A percentile compares a stretch with the other conserved stretches of the same genome.
Evolutionary conservation across 2,329 filamentous ascomycete species (phyloP).

Genomic region (Pseudogymnoascus sp.): DNA sequence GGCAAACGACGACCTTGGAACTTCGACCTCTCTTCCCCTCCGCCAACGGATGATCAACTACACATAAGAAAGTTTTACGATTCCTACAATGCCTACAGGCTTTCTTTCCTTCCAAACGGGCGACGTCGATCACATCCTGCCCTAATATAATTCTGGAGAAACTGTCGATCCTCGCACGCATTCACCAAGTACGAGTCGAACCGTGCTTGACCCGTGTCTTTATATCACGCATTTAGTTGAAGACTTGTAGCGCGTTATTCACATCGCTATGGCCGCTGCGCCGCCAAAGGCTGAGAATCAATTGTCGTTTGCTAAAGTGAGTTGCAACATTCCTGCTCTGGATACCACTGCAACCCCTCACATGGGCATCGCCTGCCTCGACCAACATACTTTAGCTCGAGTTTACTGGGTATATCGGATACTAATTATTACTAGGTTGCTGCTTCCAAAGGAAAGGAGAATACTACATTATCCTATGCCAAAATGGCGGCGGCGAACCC

Average conservation of each 20-base stretch:
- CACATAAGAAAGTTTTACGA: constrained; percentile 1
- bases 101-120: constrained; percentile 24
- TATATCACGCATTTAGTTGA: constrained; percentile 5
- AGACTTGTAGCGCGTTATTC: constrained; percentile 2
- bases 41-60: constrained; percentile 4
- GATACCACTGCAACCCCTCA: constrained; percentile 8
- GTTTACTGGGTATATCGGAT: neutral
- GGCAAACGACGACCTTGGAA: neutral
- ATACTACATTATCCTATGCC: constrained; percentile 25
- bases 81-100: constrained; percentile 25
- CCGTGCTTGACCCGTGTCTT: neutral
- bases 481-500: constrained; percentile 24
- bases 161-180: constrained; percentile 2
- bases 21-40: neutral
- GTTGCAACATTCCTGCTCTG: constrained; percentile 5
- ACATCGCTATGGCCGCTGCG: constrained; percentile 37
- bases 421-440: constrained; percentile 35
- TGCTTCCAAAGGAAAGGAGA: constrained; percentile 38
- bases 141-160: constrained; percentile 24
- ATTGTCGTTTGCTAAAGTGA: constrained; percentile 55
- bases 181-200: constrained; percentile 1
- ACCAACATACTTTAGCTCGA: neutral
- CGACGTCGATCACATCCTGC: constrained; percentile 28
- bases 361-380: constrained; percentile 12
- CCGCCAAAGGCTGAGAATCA: constrained; percentile 42